Base-by-base conservation (phyloP, 768 basidiomycete genomes). In the Pulveroboletus sp. region DNA sequence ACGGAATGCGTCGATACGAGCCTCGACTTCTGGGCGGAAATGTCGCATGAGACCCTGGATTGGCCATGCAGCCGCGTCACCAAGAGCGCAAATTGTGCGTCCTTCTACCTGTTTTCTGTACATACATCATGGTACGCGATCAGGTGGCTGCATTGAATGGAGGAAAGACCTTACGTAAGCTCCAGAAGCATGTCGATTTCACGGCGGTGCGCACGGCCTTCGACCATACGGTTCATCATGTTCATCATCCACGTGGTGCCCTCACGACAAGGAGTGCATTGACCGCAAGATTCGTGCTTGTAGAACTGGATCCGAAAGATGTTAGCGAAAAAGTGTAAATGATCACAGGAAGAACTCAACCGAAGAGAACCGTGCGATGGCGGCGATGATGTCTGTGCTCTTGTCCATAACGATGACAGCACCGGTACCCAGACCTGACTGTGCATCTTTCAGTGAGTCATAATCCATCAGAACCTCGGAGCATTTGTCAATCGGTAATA, bases 201-300 rank as follows among this genome's bases (percentile, higher is more conserved):
- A 50, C 95, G 85, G 56, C 79, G 77, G 62, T 94, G 90, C 0
- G 86, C 90, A 11, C 94, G 81, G 3, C 95, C 95, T 63, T 90
- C 88, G 16, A 89, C 91, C 76, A 99, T 82, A 40, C 95, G 85
- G 66, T 92, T 81, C 95, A 99, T 99, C 93, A 98, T 97, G 71
- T 97, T 95, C 82, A 88, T 91, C 90, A 99, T 92, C 95, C 95
- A 98, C 0, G 93, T 97, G 2, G 95, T 98, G 32, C 94, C 93
- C 62, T 94, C 90, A 54, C 91, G 74, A 67, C 93, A 95, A 4
- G 94, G 93, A 11, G 93, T 94, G 61, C 94, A 97, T 66, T 98
- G 95, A 13, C 95, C 94, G 59, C 94, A 98, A 1, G 93, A 95
- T 66, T 98, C 95, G 72, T 97, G 95, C 70, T 97, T 95, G 77